These are phyloP conservation scores for Lasiosphaeria miniovina DNA, from an alignment of 495 filamentous ascomycete species.

Conservation along the genomic window DNA sequence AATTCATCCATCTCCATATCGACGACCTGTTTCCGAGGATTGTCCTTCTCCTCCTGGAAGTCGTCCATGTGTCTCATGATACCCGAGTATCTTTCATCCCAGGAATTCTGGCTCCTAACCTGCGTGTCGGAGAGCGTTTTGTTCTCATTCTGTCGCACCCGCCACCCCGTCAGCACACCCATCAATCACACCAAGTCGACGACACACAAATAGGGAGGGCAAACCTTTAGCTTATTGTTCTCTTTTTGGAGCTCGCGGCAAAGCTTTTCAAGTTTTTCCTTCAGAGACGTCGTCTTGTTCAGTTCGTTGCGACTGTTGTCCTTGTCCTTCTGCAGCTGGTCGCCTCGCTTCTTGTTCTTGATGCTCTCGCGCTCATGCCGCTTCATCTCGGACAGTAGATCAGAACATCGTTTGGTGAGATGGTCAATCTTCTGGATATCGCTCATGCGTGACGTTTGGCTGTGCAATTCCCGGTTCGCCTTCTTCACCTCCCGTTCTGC, in stretches of 20 bases:
- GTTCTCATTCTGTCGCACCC: constrained; percentile 71
- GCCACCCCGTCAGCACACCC: constrained; percentile 33
- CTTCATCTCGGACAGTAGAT: constrained; percentile 91
- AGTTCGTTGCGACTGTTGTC: constrained; percentile 83
- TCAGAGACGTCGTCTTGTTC: constrained; percentile 79
- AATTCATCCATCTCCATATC: constrained; percentile 83
- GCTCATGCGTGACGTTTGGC: constrained; percentile 77
- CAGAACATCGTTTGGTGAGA: constrained; percentile 85
- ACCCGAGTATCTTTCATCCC: constrained; percentile 76
- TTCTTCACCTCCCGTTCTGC: constrained; percentile 75
- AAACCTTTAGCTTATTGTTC: constrained; percentile 94
- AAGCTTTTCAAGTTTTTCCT: constrained; percentile 92
- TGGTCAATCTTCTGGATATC: constrained; percentile 71
- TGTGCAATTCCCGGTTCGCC: constrained; percentile 83
- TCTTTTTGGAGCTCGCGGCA: constrained; percentile 90
- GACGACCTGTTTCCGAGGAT: constrained; percentile 66
- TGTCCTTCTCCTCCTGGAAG: constrained; percentile 72
- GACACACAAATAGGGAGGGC: not conserved
- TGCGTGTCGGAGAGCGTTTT: constrained; percentile 81
- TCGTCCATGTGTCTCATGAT: constrained; percentile 78
- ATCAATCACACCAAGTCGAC: not conserved
- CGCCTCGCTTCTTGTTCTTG: constrained; percentile 92
- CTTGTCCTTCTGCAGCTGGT: constrained; percentile 94
- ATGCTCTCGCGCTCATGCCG: constrained; percentile 87
- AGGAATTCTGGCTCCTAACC: constrained; percentile 72